Conservation (phyloP, 2,329 filamentous ascomycete species). For the Sporothrix humicola region DNA sequence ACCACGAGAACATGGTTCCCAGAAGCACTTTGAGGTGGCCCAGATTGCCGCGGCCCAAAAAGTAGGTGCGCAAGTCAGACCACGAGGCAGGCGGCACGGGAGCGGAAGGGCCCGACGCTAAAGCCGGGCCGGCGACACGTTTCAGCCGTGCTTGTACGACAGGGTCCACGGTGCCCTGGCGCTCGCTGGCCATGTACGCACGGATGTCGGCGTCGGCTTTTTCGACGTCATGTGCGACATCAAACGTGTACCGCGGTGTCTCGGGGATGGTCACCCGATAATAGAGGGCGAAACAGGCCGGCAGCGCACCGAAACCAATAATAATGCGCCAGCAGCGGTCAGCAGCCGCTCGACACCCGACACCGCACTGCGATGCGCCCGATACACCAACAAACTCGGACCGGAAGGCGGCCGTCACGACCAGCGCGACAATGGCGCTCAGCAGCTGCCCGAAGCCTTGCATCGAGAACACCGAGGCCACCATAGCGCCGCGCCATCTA, state of each 20-base stretch:
- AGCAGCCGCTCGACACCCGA: slow-evolving; percentile 69
- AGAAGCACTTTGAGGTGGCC: slow-evolving; percentile 72
- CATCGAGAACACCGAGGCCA: slow-evolving; percentile 75
- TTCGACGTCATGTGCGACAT: slow-evolving; percentile 75
- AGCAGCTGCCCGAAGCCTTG: slow-evolving; percentile 80
- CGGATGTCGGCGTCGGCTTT: slow-evolving; percentile 76
- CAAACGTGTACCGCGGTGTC: slow-evolving; percentile 72
- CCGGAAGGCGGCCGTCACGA: slow-evolving; percentile 70
- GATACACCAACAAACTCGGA: slow-evolving; percentile 52
- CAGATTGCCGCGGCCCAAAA: slow-evolving; percentile 60
- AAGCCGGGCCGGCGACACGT: slow-evolving; percentile 49
- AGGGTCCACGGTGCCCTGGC: slow-evolving; percentile 56
- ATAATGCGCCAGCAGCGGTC: slow-evolving; percentile 84
- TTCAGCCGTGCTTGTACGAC: slow-evolving; percentile 60
- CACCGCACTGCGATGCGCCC: slow-evolving; percentile 58
- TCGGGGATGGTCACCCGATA: slow-evolving; percentile 86
- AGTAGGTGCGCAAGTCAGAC: slow-evolving; percentile 70
- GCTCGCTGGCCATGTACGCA: slow-evolving; percentile 58
- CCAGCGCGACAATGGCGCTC: slow-evolving; percentile 72
- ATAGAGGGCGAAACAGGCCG: slow-evolving; percentile 80
- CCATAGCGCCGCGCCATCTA: slow-evolving; percentile 81
- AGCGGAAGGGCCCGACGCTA: slow-evolving; percentile 49
- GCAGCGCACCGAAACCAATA: slow-evolving; percentile 78
- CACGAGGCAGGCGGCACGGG: slow-evolving; percentile 72
- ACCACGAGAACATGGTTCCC: slow-evolving; percentile 81